These are phyloP conservation scores for Aspergillus fructus DNA, from an alignment of 2,329 filamentous ascomycete genomes.

Conservation along the genomic window DNA sequence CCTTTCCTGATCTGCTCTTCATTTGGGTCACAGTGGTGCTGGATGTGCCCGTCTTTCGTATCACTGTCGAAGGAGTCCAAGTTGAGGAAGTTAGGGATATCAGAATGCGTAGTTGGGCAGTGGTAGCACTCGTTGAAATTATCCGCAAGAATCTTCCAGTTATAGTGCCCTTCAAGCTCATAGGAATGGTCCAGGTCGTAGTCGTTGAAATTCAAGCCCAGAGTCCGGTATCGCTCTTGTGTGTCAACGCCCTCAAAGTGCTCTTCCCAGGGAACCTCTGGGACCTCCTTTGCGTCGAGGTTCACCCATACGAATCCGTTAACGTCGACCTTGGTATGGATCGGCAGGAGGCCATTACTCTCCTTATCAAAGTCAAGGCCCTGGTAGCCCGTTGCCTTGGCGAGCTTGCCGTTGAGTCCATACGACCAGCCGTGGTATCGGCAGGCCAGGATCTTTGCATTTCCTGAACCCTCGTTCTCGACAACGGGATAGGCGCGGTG, in stretches of 20 bases:
- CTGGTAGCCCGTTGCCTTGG: not conserved
- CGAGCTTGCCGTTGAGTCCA: not conserved
- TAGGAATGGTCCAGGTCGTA: not conserved
- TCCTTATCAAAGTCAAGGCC: not conserved
- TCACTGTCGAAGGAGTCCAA: not conserved
- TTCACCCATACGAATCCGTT: not conserved
- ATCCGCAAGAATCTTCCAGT: not conserved
- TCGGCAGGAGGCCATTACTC: not conserved
- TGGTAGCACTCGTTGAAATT: not conserved
- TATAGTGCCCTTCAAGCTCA: not conserved
- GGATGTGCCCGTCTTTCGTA: not conserved
- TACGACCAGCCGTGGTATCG: not conserved
- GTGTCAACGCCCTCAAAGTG: not conserved
- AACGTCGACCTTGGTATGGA: not conserved
- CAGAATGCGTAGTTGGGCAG: not conserved
- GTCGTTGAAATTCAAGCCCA: not conserved
- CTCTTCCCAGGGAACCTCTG: not conserved
- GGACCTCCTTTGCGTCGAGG: not conserved
- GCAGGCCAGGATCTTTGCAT: not conserved
- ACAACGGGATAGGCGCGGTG: not conserved
- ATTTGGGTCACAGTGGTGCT: not conserved
- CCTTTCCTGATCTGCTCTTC: not conserved
- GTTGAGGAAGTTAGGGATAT: not conserved
- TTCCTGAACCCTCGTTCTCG: not conserved
- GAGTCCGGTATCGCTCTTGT: not conserved